Evolutionary conservation across 352 stramenopile genomes (phyloP), one percentile per base, ranked within the genome.

Genomic region (Pythium grandisporangium): DNA sequence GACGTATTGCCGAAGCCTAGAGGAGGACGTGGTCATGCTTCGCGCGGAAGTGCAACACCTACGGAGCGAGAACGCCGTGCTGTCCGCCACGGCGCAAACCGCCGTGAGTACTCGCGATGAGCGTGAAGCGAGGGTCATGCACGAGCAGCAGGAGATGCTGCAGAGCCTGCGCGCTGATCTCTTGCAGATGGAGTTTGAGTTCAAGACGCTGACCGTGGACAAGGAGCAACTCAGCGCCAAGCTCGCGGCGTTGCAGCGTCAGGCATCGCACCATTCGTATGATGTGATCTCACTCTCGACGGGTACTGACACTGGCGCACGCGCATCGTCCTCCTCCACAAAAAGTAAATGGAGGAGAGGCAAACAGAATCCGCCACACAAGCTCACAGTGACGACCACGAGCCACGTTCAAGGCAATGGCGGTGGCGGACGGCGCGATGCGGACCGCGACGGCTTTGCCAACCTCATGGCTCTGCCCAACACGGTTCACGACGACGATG

Each of bases 101-200:
- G 63, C 57, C 5, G 49, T 51, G 8, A 42, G 34, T 0, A 49
- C 43, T 7, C 41, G 45, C 21, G 52, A 55, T n/a, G 45, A 51
- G 14, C 49, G 48, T 22, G 63, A 83, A 34, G 37, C 54, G 4
- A 29, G 51, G 12, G 45, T 70, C 30, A 36, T 78, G n/a, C 35
- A 51, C 17, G 50, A 55, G n/a, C 65, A 83, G 42, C 66, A 74
- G 29, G 51, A 68, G 26, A 30, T 70, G 30, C 83, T 83, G 35
- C 34, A 51, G 29, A 80, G 65, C 45, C 53, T 86, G 25, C 62
- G 72, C 3, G 60, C 61, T 27, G 67, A 83, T 41, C 33, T 86
- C 11, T 35, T 78, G 32, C 62, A 81, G 37, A 79, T 80, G 66
- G 72, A 83, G 37, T 81, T 85, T 41, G 72, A 85, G 49, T 59